Evolutionary conservation across 176 grass and related monocot genomes (phyloP), one percentile per base, ranked within the genome.

Genomic region (Lolium rigidum): DNA sequence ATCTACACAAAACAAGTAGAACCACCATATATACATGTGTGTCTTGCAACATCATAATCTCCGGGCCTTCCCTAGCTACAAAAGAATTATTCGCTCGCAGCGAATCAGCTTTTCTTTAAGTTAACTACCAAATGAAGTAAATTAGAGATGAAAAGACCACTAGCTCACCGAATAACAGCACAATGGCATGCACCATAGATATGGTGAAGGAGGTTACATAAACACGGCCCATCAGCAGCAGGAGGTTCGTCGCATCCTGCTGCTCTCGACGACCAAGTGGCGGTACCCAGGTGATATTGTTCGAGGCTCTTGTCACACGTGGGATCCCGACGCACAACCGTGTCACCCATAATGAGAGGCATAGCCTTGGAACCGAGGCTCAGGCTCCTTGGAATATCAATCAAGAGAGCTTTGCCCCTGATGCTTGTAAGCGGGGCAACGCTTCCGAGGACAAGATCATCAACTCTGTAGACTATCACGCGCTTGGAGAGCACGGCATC

Each of bases 121-220:
- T 35, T 35, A 35, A 35, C 31, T 35, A 35, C 31, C 31, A 35
- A 35, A 35, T 35, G 31, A 35, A 43, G 46, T n/a, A 43, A 43
- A n/a, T 11, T 24, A 24, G n/a, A n/a, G 3, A 0, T 6, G 39
- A 0, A 48, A 72, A 35, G 1, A 67, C 47, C 8, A 43, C 2
- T 22, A 73, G 43, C 70, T 73, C 6, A 22, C 20, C 5, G 43
- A 0, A 13, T 73, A 49, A 24, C 21, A 73, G 44, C 2, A 73
- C 70, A 73, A 49, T 73, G 43, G n/a, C 70, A 73, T 11, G 13
- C 10, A 49, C 11, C n/a, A 0, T 73, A 73, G 2, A 73, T 24
- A 73, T 73, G 70, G 70, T 73, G 44, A 15, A 73, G 24, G 43
- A 73, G 70, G 70, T 47, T 24, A 48, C 70, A 73, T 3, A 10